phyloP scores from a whole-genome alignment of 2,329 filamentous ascomycete genomes.

The Arthrobotrys conoides region DNA sequence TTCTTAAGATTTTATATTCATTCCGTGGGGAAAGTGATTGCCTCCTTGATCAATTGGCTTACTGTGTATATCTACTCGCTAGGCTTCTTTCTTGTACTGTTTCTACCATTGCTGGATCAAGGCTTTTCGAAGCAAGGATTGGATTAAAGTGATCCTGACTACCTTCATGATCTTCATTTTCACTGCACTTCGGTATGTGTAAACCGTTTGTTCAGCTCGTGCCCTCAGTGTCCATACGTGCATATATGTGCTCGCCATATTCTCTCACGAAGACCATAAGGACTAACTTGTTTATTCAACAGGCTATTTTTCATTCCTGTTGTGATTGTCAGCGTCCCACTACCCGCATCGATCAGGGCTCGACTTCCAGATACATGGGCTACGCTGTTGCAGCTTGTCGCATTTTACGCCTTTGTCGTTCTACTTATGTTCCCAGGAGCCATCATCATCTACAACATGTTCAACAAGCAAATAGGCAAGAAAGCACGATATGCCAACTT shows the following conservation, averaged over 20 bases:
- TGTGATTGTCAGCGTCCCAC: conserved; percentile 91
- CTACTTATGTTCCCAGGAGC: conserved; percentile 91
- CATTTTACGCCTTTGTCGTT: conserved; percentile 91
- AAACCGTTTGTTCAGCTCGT: background rate
- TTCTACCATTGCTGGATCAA: conserved; percentile 74
- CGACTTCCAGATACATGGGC: conserved; percentile 82
- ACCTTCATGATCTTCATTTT: conserved; percentile 81
- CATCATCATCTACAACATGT: conserved; percentile 86
- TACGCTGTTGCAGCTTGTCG: conserved; percentile 87
- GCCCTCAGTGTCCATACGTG: no score
- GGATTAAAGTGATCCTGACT: conserved; percentile 84
- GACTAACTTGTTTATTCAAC: background rate
- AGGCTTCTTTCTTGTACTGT: conserved; percentile 86
- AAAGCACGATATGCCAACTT: conserved; percentile 84
- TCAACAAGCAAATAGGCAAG: conserved; percentile 86
- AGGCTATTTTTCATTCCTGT: conserved; percentile 90
- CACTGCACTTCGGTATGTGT: conserved; percentile 77
- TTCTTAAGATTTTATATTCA: no score
- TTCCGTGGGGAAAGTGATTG: no score
- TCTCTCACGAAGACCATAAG: no score
- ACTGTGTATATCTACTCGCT: background rate
- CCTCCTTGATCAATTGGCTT: no score
- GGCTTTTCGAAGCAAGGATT: conserved; percentile 88
- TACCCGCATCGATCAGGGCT: conserved; percentile 79
- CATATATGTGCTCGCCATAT: background rate